phyloP scores from a whole-genome alignment of 495 filamentous ascomycete genomes.

The Trichoderma asperelloides region DNA sequence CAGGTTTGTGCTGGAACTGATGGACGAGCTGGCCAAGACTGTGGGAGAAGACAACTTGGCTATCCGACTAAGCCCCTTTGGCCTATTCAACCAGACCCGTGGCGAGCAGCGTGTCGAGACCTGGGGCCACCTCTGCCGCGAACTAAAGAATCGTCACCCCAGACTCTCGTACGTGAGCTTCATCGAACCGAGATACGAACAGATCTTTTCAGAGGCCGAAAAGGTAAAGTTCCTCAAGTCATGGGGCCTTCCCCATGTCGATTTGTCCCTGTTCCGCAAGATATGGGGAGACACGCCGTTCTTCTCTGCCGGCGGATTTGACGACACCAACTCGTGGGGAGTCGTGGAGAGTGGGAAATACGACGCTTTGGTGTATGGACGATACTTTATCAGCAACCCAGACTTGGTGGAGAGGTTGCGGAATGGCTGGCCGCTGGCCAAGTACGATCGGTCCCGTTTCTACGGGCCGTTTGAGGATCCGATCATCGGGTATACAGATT shows the following conservation, averaged over 20 bases:
- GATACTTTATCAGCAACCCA: constrained; percentile 57
- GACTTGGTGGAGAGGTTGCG: constrained; percentile 53
- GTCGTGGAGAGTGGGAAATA: constrained; percentile 42
- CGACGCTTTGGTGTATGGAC: constrained; percentile 45
- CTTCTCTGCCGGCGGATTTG: constrained; percentile 21
- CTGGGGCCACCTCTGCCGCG: constrained; percentile 39
- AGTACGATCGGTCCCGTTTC: constrained; percentile 49
- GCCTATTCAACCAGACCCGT: constrained; percentile 40
- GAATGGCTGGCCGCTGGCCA: constrained; percentile 39
- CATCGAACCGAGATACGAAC: constrained; percentile 46
- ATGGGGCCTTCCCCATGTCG: constrained; percentile 9
- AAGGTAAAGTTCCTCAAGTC: constrained; percentile 28
- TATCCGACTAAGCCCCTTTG: constrained; percentile 41
- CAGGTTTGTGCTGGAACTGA: constrained; percentile 38
- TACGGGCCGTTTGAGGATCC: constrained; percentile 29
- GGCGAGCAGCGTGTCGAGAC: constrained; percentile 35
- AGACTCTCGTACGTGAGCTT: constrained; percentile 44
- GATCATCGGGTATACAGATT: constrained; percentile 4
- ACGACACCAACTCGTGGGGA: constrained; percentile 23
- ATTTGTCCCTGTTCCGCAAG: constrained; percentile 9
- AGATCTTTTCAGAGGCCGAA: constrained; percentile 35
- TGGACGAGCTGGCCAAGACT: constrained; percentile 25
- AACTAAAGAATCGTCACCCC: constrained; percentile 39
- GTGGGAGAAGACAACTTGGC: constrained; percentile 31
- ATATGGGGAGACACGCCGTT: constrained; percentile 17